Conservation (phyloP, 805 yeast genomes). For the Alloascoidea africana region DNA sequence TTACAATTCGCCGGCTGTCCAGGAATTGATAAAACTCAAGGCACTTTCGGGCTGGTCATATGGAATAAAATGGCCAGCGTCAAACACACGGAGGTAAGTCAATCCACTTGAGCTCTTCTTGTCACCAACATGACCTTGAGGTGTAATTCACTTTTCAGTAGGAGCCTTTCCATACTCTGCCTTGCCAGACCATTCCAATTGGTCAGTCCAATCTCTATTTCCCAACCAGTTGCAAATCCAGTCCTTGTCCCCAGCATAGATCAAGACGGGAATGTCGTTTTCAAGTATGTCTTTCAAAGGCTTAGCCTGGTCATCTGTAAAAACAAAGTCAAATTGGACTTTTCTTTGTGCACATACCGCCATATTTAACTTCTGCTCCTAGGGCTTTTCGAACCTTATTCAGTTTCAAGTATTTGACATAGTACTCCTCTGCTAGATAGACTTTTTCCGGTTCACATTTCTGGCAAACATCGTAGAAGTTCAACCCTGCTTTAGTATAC, state of each 20-base stretch:
- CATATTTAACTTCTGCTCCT: conserved; percentile 81
- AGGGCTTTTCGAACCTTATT: conserved; percentile 64
- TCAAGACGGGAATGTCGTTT: conserved; percentile 60
- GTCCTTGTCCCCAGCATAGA: conserved; percentile 94
- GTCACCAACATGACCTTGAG: conserved; percentile 41
- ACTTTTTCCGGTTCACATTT: conserved; percentile 51
- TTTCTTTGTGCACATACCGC: conserved; percentile 67
- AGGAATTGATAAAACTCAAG: conserved; percentile 69
- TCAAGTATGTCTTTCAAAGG: conserved; percentile 77
- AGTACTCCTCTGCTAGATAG: conserved; percentile 73
- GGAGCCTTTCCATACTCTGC: conserved; percentile 33
- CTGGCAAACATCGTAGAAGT: conserved; percentile 81
- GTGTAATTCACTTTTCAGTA: conserved; percentile 19
- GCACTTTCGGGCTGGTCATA: conserved; percentile 71
- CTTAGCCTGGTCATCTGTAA: conserved; percentile 86
- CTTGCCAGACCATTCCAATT: conserved; percentile 48
- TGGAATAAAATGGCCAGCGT: conserved; percentile 96
- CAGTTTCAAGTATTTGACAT: conserved; percentile 66
- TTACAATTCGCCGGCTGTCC: conserved; percentile 68
- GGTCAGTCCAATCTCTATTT: conserved; percentile 70
- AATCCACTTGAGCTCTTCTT: conserved; percentile 59
- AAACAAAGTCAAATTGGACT: conserved; percentile 64
- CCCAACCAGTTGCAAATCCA: conserved; percentile 96
- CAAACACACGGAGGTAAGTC: conserved; percentile 72
- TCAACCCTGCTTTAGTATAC: conserved; percentile 62